Evolutionary conservation across 495 filamentous ascomycete species (phyloP), one percentile per base, ranked within the genome.

Genomic region (Bathelium albidoporum): DNA sequence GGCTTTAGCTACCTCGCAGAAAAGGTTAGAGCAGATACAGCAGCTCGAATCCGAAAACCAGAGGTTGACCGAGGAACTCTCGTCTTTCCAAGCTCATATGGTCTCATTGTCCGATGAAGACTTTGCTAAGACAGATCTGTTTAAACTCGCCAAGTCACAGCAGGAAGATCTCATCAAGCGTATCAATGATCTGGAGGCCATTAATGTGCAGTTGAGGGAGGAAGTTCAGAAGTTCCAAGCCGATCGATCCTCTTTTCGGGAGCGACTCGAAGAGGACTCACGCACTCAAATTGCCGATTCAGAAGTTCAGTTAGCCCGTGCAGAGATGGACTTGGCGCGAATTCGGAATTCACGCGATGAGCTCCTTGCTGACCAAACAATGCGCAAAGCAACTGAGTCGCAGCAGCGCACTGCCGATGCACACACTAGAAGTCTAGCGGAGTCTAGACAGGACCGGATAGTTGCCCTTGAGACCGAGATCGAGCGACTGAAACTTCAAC

Each of bases 91-190:
- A 45, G 76, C 82, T 55, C 86, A 86, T 74, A 76, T 81, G 59
- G 83, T 89, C 1, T 86, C 83, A 62, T 78, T 94, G 43, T 87
- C 88, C 0, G 93, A 98, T 69, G 94, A 98, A 60, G 94, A 98
- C 69, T 97, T 95, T 72, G 86, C 90, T 45, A 83, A 88, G 60
- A 96, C 90, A 39, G 89, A 97, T 68, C 80, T 95, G 11, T 97
- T 97, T 80, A 96, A 96, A 73, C 82, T 86, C 64, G 81, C 97
- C 63, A 95, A 90, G 75, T 83, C 83, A 31, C 90, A 95, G 68
- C 87, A 95, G 68, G 92, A 97, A 64, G 95, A 97, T 71, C 84
- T 95, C 20, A 89, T 96, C 61, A 90, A 88, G 69, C 85, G 91
- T 10, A 84, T 96, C 72, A 97, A 97, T 71, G 83, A 95, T 70